phyloP scores from a whole-genome alignment of 208 protist species.

The Leishmania braziliensis region DNA sequence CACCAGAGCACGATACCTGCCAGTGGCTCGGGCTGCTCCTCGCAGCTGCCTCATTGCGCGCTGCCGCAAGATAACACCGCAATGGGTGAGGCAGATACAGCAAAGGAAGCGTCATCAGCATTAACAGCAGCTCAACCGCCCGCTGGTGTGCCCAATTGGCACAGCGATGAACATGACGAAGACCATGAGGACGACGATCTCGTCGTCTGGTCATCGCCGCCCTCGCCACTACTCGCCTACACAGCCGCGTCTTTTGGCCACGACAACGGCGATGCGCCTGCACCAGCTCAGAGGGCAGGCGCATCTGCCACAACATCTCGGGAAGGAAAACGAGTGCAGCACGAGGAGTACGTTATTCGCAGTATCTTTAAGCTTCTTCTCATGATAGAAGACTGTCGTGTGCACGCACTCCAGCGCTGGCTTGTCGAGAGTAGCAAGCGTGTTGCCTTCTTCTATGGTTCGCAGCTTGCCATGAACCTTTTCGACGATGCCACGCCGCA shows the following conservation, averaged over 20 bases:
- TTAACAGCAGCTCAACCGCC: background rate
- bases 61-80: background rate
- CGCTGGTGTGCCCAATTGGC: background rate
- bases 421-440: slow-evolving; percentile 26
- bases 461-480: slow-evolving; percentile 25
- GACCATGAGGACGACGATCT: slow-evolving; percentile 25
- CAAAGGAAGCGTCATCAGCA: background rate
- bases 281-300: background rate
- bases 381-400: slow-evolving; percentile 31
- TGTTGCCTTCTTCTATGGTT: slow-evolving; percentile 19
- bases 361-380: slow-evolving; percentile 33
- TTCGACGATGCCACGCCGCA: slow-evolving; percentile 11
- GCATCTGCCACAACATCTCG: background rate
- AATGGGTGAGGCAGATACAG: background rate
- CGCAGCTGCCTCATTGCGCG: background rate
- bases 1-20: background rate
- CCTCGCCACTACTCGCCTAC: slow-evolving; percentile 26
- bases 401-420: slow-evolving; percentile 23
- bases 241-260: background rate
- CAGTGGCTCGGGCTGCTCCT: background rate
- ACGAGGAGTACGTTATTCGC: slow-evolving; percentile 27
- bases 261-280: background rate
- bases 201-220: slow-evolving; percentile 31
- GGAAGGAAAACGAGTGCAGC: slow-evolving; percentile 4
- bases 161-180: slow-evolving; percentile 9